phyloP scores from a whole-genome alignment of 2,329 filamentous ascomycete species.

The Diplodia seriata region DNA sequence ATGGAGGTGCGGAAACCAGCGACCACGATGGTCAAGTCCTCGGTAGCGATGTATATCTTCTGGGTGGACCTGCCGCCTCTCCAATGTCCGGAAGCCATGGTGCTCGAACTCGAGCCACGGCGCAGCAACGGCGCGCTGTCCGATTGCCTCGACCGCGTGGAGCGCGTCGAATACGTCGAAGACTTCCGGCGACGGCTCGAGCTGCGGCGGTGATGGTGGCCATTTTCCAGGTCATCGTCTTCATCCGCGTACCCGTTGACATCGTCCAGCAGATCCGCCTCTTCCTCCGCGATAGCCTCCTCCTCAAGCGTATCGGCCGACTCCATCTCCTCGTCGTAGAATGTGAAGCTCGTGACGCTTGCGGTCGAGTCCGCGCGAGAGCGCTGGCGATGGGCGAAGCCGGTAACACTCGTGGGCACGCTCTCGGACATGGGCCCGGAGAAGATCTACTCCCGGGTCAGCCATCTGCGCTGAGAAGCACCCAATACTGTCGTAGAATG shows the following conservation, averaged over 20 bases:
- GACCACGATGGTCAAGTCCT: slow-evolving; percentile 92
- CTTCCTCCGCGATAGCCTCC: slow-evolving; percentile 40
- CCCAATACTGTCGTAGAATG: background rate
- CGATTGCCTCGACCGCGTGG: slow-evolving; percentile 54
- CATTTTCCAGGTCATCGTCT: slow-evolving; percentile 59
- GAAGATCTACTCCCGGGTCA: slow-evolving; percentile 65
- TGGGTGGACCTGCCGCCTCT: slow-evolving; percentile 74
- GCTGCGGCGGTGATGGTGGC: slow-evolving; percentile 35
- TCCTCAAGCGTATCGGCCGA: slow-evolving; percentile 43
- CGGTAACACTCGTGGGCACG: slow-evolving; percentile 90
- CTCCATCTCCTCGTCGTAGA: slow-evolving; percentile 77
- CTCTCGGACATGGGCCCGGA: slow-evolving; percentile 94
- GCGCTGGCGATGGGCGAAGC: slow-evolving; percentile 80
- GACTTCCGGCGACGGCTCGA: slow-evolving; percentile 66
- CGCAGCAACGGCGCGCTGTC: slow-evolving; percentile 69
- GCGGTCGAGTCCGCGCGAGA: slow-evolving; percentile 80
- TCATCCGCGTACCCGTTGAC: slow-evolving; percentile 47
- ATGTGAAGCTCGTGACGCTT: slow-evolving; percentile 91
- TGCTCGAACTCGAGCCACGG: slow-evolving; percentile 72
- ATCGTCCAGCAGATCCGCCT: slow-evolving; percentile 16
- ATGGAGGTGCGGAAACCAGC: slow-evolving; percentile 85
- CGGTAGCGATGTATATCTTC: slow-evolving; percentile 90
- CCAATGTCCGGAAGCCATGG: slow-evolving; percentile 66
- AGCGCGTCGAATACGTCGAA: slow-evolving; percentile 66
- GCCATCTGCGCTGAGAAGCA: slow-evolving; percentile 23